Conservation (phyloP, 2,329 filamentous ascomycete genomes). For the Shiraia bambusicola region DNA sequence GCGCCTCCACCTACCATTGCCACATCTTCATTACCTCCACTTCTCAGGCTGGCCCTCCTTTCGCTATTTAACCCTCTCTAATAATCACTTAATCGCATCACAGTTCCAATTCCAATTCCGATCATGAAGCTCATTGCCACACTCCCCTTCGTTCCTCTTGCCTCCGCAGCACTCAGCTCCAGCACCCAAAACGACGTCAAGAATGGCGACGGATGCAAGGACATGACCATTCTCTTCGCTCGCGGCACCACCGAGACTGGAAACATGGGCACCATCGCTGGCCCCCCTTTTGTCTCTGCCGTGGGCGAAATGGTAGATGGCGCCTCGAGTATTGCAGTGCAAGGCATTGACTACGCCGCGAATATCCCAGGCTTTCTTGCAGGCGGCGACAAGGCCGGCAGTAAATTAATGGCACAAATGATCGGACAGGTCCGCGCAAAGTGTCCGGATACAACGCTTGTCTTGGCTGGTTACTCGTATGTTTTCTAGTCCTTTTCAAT, state of each 20-base stretch:
- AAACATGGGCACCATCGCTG: constrained; percentile 54
- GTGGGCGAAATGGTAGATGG: constrained; percentile 46
- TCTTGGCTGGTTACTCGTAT: constrained; percentile 53
- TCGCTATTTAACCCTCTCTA: neutral
- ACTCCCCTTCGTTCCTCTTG: constrained; percentile 13
- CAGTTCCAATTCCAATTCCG: neutral
- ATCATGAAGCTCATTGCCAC: constrained; percentile 18
- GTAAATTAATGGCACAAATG: constrained; percentile 48
- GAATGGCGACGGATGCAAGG: constrained; percentile 42
- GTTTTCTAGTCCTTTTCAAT: constrained; percentile 21
- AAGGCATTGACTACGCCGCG: constrained; percentile 59
- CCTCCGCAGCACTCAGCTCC: constrained; percentile 22
- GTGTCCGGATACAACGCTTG: constrained; percentile 51
- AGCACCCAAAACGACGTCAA: constrained; percentile 31
- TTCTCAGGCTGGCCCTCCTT: constrained; percentile 3
- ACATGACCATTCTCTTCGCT: constrained; percentile 59
- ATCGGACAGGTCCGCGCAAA: constrained; percentile 43
- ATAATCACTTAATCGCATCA: neutral
- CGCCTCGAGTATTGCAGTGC: constrained; percentile 50
- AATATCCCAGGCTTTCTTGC: constrained; percentile 47
- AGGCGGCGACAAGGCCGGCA: constrained; percentile 50
- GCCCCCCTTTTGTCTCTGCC: constrained; percentile 54
- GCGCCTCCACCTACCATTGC: too few species aligned
- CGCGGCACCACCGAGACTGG: constrained; percentile 57
- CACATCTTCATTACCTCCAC: too few species aligned